Conservation (phyloP, 1,139 yeast genomes). For the Yamadazyma buinensis region DNA sequence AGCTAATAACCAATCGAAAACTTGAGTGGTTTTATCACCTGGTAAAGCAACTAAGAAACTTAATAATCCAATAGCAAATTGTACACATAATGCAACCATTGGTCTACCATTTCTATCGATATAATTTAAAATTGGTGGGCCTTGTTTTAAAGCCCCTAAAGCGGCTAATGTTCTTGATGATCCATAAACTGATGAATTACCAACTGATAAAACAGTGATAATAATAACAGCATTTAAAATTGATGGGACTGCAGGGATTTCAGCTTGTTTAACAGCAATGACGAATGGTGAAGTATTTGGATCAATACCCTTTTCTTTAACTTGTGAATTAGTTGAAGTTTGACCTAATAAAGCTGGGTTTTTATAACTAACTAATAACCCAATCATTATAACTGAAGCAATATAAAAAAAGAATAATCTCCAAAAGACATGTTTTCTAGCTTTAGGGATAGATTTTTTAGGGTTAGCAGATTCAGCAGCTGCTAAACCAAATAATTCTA, state of each 20-base stretch:
- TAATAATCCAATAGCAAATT: slow-evolving; percentile 37
- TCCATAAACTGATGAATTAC: slow-evolving; percentile 35
- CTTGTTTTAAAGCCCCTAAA: slow-evolving; percentile 32
- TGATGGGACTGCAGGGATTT: slow-evolving; percentile 29
- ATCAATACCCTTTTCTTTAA: slow-evolving; percentile 23
- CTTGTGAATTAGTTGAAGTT: slow-evolving; percentile 13
- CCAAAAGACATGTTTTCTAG: slow-evolving; percentile 36
- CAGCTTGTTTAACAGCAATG: slow-evolving; percentile 32
- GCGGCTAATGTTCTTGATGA: slow-evolving; percentile 34
- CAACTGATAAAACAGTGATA: slow-evolving; percentile 31
- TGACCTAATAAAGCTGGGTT: slow-evolving; percentile 17
- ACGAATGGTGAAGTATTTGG: slow-evolving; percentile 40
- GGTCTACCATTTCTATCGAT: slow-evolving; percentile 35
- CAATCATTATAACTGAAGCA: slow-evolving; percentile 26
- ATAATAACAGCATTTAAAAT: slow-evolving; percentile 31
- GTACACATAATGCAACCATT: slow-evolving; percentile 33
- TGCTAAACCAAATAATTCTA: slow-evolving; percentile 32
- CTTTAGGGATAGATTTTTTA: slow-evolving; percentile 28
- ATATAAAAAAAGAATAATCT: slow-evolving; percentile 30
- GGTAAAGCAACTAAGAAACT: slow-evolving; percentile 32
- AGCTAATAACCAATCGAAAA: slow-evolving; percentile 40
- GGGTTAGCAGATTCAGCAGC: slow-evolving; percentile 35
- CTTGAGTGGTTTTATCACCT: slow-evolving; percentile 19
- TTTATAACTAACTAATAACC: slow-evolving; percentile 29
- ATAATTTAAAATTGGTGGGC: slow-evolving; percentile 27